Evolutionary conservation across 2,329 filamentous ascomycete genomes (phyloP).

Genomic region (Malbranchea zuffiana): DNA sequence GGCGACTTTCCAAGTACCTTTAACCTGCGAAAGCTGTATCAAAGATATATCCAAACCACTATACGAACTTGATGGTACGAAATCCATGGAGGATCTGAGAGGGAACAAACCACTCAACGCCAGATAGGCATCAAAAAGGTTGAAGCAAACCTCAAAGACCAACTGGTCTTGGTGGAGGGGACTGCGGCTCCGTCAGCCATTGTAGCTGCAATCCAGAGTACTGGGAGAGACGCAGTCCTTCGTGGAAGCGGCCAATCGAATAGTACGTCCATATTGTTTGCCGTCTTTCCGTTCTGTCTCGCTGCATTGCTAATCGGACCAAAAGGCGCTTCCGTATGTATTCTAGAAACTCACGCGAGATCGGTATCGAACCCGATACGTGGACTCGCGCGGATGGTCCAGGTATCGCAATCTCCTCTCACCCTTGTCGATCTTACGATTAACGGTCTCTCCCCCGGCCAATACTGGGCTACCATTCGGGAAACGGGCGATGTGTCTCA

Average conservation of each 20-base stretch:
- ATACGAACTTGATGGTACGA: conserved; percentile 56
- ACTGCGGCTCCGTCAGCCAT: conserved; percentile 84
- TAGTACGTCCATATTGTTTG: conserved; percentile 42
- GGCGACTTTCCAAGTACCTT: conserved; percentile 89
- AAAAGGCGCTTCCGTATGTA: conserved; percentile 70
- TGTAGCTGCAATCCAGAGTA: conserved; percentile 75
- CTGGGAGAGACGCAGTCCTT: conserved; percentile 86
- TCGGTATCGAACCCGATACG: conserved; percentile 58
- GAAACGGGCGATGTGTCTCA: conserved; percentile 77
- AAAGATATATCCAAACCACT: conserved; percentile 73
- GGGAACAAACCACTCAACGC: too few species aligned
- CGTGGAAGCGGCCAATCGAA: conserved; percentile 78
- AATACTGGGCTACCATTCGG: conserved; percentile 73
- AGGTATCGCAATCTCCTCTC: conserved; percentile 58
- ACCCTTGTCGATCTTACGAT: conserved; percentile 84
- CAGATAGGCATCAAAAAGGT: conserved; percentile 65
- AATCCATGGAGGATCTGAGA: conserved; percentile 5
- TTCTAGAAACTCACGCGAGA: conserved; percentile 71
- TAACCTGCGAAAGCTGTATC: conserved; percentile 83
- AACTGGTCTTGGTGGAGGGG: conserved; percentile 75
- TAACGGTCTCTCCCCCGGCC: conserved; percentile 67
- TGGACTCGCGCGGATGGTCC: conserved; percentile 85
- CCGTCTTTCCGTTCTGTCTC: conserved; percentile 9
- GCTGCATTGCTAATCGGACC: neutral
- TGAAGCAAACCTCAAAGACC: conserved; percentile 68